These are phyloP conservation scores for Spirogloea muscicola DNA, from an alignment of 139 green algal species.

Conservation along the genomic window DNA sequence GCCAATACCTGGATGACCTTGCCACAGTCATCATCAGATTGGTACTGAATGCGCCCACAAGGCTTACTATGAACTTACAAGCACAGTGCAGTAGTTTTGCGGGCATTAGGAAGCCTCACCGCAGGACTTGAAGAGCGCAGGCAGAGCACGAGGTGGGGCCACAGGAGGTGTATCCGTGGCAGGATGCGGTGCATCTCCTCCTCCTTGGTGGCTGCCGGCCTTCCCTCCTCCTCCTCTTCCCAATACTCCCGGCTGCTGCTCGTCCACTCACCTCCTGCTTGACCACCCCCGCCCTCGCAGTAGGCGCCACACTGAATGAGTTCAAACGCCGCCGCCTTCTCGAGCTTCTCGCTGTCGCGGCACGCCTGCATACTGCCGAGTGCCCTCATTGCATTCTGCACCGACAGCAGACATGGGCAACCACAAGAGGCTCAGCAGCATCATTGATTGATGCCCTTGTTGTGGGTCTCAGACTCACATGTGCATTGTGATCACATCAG, in stretches of 20 bases:
- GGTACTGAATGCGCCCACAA: neutral
- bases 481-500: neutral
- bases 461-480: neutral
- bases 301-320: neutral
- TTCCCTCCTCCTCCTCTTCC: conserved; percentile 1
- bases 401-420: neutral
- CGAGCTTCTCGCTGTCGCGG: neutral
- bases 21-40: neutral
- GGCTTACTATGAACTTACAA: conserved; percentile 1
- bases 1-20: neutral
- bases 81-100: neutral
- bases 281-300: neutral
- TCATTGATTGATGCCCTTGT: too few species aligned
- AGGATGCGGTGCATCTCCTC: conserved; percentile 23
- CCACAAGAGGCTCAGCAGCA: too few species aligned
- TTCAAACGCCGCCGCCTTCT: neutral
- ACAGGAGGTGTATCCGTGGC: conserved; percentile 30
- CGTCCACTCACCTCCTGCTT: neutral
- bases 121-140: neutral
- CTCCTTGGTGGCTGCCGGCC: conserved; percentile 2
- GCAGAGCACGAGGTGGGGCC: conserved; percentile 3
- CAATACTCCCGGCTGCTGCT: neutral
- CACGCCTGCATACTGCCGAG: neutral
- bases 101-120: neutral
- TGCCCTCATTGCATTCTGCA: conserved; percentile 4